Evolutionary conservation across 257 asterid genomes (phyloP).

Genomic region (Paulownia fortunei): DNA sequence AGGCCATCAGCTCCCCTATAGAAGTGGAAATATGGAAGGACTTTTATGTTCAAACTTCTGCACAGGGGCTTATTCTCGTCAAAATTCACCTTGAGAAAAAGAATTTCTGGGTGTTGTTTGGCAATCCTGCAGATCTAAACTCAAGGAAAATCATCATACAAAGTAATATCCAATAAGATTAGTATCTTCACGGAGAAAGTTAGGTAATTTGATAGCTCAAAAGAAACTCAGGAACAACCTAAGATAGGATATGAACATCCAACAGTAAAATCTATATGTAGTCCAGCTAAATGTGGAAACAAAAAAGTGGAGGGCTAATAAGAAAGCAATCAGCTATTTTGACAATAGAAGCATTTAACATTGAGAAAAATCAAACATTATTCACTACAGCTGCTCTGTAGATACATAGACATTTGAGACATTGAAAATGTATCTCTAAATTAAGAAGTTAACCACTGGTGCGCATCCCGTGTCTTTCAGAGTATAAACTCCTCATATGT

Average conservation of each 20-base stretch:
- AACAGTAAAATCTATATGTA: not conserved
- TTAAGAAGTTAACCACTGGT: not conserved
- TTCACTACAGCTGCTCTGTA: not conserved
- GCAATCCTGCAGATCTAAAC: constrained; percentile 71
- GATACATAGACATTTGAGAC: not conserved
- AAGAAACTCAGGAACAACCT: not conserved
- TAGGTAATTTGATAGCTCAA: not conserved
- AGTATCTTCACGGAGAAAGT: not conserved
- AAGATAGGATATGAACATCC: not conserved
- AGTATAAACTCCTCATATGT: not conserved
- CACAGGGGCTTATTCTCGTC: constrained; percentile 78
- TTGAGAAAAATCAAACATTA: not conserved
- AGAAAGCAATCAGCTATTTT: not conserved
- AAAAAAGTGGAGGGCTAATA: not conserved
- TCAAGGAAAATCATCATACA: not conserved
- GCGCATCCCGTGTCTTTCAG: not conserved
- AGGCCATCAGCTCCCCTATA: constrained; percentile 73
- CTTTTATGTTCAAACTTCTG: constrained; percentile 73
- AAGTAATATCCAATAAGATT: not conserved
- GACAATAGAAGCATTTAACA: not conserved
- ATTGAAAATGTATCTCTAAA: not conserved
- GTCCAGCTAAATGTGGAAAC: not conserved
- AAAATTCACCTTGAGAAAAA: constrained; percentile 75
- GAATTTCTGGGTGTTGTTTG: constrained; percentile 62
- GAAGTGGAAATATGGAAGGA: constrained; percentile 83